Evolutionary conservation across 2,329 filamentous ascomycete genomes (phyloP).

Genomic region (Cucurbitaria berberidis): DNA sequence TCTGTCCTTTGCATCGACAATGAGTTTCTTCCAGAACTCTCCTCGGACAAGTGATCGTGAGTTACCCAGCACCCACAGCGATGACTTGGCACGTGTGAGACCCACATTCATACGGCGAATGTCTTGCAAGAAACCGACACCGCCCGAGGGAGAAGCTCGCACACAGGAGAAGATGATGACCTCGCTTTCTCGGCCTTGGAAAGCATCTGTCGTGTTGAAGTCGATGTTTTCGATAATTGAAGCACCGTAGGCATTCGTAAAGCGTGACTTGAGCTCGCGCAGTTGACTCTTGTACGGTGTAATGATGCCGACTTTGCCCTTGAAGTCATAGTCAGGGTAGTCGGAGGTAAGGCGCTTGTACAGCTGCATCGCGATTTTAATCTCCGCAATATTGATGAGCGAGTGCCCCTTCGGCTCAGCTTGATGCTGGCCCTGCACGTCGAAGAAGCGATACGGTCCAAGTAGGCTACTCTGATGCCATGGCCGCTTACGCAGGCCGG

Average conservation of each 20-base stretch:
- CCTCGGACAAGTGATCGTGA: constrained; percentile 84
- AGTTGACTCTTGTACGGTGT: constrained; percentile 97
- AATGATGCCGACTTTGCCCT: constrained; percentile 91
- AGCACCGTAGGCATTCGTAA: constrained; percentile 74
- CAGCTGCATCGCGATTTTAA: constrained; percentile 83
- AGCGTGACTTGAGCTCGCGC: constrained; percentile 76
- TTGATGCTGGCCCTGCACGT: constrained; percentile 86
- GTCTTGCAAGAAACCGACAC: constrained; percentile 97
- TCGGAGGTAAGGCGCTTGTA: constrained; percentile 81
- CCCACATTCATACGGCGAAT: constrained; percentile 99
- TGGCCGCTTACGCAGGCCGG: constrained; percentile 71
- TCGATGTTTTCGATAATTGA: constrained; percentile 80
- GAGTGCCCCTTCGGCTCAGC: constrained; percentile 85
- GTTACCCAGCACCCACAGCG: constrained; percentile 94
- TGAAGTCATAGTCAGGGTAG: constrained; percentile 71
- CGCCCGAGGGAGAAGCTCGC: constrained; percentile 86
- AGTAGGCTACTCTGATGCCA: constrained; percentile 87
- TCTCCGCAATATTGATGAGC: constrained; percentile 84
- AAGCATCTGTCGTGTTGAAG: constrained; percentile 98
- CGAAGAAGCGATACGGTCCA: constrained; percentile 95
- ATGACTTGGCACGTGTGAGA: constrained; percentile 93
- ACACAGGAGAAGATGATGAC: constrained; percentile 99
- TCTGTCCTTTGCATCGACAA: constrained; percentile 78
- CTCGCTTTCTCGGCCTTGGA: constrained; percentile 94
- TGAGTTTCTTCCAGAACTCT: constrained; percentile 86